phyloP scores from a whole-genome alignment of 345 rosid genomes.

The Hirschfeldia incana region DNA sequence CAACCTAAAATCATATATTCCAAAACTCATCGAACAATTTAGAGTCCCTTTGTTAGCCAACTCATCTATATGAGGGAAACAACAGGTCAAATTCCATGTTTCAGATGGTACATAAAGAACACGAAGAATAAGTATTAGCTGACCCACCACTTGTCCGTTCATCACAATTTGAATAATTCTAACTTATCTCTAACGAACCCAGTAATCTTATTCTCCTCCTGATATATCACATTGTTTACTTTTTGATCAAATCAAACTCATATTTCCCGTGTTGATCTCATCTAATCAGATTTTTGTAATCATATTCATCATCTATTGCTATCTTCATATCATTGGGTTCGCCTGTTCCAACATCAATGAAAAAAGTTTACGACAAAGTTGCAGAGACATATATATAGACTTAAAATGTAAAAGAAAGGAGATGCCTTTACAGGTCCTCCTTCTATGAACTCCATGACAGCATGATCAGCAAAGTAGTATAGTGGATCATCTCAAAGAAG shows the following conservation, averaged over 20 bases:
- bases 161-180: background rate
- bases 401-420: background rate
- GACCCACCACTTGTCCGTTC: background rate
- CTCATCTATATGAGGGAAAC: background rate
- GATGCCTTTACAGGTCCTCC: conserved; percentile 85
- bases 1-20: background rate
- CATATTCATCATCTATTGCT: background rate
- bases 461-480: conserved; percentile 19
- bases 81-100: background rate
- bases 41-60: background rate
- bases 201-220: background rate
- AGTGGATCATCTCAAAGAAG: background rate
- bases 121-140: background rate
- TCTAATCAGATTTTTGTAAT: background rate
- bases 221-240: background rate
- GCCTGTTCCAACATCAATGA: background rate
- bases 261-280: background rate
- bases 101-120: background rate
- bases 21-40: background rate
- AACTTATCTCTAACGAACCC: background rate
- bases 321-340: background rate
- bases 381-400: background rate
- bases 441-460: conserved; percentile 59
- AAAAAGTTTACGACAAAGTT: background rate
- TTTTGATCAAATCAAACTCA: background rate